Percentiles rank a stretch among this genome's conserved stretches.
These are phyloP conservation scores for Diaporthe batatas DNA, from an alignment of 2,329 filamentous ascomycete genomes.

Conservation along the genomic window DNA sequence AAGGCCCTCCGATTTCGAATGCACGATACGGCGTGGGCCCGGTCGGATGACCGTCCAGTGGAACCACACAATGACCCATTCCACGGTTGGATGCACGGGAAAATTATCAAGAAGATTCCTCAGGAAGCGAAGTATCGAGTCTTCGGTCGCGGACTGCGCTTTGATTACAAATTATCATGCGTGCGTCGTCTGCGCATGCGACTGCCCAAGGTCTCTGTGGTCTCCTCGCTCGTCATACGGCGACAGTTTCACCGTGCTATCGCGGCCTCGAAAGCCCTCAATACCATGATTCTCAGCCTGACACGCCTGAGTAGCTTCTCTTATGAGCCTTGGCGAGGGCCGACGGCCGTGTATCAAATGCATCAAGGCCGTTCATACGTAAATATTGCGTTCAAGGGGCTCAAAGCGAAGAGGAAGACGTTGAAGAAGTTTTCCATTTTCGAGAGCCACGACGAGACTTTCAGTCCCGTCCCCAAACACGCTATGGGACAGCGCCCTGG, in stretches of 20 bases:
- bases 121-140: background rate
- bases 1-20: conserved; percentile 2
- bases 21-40: background rate
- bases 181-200: conserved; percentile 3
- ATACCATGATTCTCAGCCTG: background rate
- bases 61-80: background rate
- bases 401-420: background rate
- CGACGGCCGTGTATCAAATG: background rate
- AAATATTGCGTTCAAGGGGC: background rate
- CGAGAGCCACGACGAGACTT: background rate
- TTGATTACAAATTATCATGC: background rate
- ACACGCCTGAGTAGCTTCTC: background rate
- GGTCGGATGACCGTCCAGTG: background rate
- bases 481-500: no score
- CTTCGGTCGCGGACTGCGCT: background rate
- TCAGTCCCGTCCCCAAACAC: background rate
- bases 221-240: background rate
- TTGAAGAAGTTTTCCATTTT: conserved; percentile 1
- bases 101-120: background rate
- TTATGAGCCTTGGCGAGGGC: conserved; percentile 8
- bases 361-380: background rate
- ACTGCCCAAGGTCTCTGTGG: background rate
- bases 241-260: background rate
- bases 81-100: background rate
- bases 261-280: background rate